phyloP scores from a whole-genome alignment of 345 rosid species.

The Reutealis trisperma region DNA sequence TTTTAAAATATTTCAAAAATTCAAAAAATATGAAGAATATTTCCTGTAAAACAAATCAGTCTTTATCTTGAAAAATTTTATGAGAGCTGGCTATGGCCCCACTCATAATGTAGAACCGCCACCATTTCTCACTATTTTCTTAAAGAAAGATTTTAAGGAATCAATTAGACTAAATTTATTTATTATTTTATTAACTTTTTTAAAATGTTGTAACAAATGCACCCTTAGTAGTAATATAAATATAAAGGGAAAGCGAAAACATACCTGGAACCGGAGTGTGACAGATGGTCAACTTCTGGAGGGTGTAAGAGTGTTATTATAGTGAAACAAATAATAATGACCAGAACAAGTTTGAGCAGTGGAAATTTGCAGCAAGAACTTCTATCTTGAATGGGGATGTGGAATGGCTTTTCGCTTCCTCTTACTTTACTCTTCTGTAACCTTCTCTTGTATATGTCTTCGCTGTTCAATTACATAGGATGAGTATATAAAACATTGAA shows the following conservation, averaged over 20 bases:
- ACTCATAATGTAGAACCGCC: too few relatives aligned
- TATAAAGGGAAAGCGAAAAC: not conserved
- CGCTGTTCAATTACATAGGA: slow-evolving; percentile 28
- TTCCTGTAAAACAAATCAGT: too few relatives aligned
- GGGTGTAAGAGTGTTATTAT: slow-evolving; percentile 17
- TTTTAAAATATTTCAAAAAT: too few relatives aligned
- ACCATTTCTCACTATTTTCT: too few relatives aligned
- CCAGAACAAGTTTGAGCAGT: slow-evolving; percentile 13
- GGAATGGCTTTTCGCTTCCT: slow-evolving; percentile 24
- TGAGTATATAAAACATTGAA: too few relatives aligned
- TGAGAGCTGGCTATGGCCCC: too few relatives aligned
- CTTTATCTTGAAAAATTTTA: too few relatives aligned
- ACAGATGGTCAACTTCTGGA: slow-evolving; percentile 29
- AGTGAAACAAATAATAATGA: slow-evolving; percentile 20
- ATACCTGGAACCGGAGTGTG: slow-evolving; percentile 28
- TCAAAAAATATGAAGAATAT: too few relatives aligned
- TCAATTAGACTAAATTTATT: too few relatives aligned
- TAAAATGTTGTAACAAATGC: too few relatives aligned
- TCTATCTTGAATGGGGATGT: slow-evolving; percentile 20
- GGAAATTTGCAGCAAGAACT: slow-evolving; percentile 23
- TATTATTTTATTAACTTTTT: too few relatives aligned
- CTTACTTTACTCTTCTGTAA: slow-evolving; percentile 22
- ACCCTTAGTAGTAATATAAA: not conserved
- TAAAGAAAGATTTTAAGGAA: too few relatives aligned
- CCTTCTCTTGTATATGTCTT: slow-evolving; percentile 30